Percentiles rank a stretch among this genome's conserved stretches.
Evolutionary conservation across 2,329 filamentous ascomycete genomes (phyloP).

Genomic region (Escovopsis sp.): DNA sequence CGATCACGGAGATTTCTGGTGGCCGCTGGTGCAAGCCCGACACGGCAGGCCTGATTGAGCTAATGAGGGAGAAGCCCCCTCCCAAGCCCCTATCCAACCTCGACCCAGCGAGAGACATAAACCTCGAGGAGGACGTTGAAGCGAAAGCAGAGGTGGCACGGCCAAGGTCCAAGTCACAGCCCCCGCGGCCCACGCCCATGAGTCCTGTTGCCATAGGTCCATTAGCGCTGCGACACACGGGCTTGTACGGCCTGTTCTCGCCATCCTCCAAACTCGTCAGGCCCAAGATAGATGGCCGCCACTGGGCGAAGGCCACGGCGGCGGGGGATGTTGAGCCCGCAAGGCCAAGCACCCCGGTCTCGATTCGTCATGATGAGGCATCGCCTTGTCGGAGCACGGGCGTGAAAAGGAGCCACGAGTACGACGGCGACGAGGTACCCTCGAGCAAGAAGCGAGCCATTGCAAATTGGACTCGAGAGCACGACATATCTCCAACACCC

Average conservation of each 20-base stretch:
- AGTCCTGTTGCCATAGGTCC: background rate
- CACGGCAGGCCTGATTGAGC: constrained; percentile 13
- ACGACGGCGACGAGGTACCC: background rate
- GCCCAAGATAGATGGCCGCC: background rate
- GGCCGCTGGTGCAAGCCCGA: background rate
- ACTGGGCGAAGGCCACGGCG: background rate
- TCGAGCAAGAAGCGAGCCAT: background rate
- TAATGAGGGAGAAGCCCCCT: constrained; percentile 11
- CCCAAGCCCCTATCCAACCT: too few relatives aligned
- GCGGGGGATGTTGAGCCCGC: background rate
- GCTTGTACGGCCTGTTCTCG: background rate
- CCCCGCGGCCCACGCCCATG: too few relatives aligned
- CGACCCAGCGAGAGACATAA: too few relatives aligned
- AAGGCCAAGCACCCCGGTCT: background rate
- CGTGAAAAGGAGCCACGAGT: background rate
- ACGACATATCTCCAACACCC: background rate
- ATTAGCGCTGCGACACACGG: too few relatives aligned
- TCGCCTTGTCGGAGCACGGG: background rate
- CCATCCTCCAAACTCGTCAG: background rate
- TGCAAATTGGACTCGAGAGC: background rate
- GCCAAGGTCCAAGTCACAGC: too few relatives aligned
- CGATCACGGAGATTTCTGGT: constrained; percentile 1
- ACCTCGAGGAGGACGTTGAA: too few relatives aligned
- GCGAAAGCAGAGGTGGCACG: too few relatives aligned
- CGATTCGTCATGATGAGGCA: background rate